phyloP scores from a whole-genome alignment of 2,329 filamentous ascomycete genomes.

The Paraconiothyrium brasiliense region DNA sequence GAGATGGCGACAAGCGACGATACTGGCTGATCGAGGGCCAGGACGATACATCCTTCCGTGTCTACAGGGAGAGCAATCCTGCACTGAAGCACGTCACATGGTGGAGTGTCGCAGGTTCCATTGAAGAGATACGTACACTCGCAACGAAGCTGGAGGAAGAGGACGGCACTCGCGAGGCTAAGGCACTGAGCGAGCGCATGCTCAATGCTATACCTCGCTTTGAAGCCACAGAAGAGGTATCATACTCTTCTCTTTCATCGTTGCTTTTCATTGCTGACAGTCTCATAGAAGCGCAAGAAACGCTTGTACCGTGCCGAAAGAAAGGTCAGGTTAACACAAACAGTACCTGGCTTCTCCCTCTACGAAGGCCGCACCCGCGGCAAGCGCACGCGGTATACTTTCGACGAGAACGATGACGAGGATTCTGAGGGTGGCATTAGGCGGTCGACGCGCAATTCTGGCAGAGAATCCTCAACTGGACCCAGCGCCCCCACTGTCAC shows the following conservation, averaged over 20 bases:
- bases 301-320: constrained; percentile 89
- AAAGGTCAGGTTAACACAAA: constrained; percentile 86
- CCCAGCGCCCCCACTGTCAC: constrained; percentile 73
- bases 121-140: constrained; percentile 82
- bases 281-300: constrained; percentile 82
- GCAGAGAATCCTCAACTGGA: constrained; percentile 77
- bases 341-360: constrained; percentile 87
- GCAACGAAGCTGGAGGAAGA: constrained; percentile 78
- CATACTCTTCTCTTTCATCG: not conserved
- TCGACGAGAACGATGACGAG: constrained; percentile 87
- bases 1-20: constrained; percentile 86
- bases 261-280: constrained; percentile 23
- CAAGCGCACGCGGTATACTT: constrained; percentile 96
- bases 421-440: constrained; percentile 72
- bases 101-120: constrained; percentile 91
- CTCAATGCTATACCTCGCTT: constrained; percentile 83
- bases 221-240: constrained; percentile 89
- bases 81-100: constrained; percentile 80
- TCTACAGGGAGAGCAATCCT: constrained; percentile 93
- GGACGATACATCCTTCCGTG: constrained; percentile 91
- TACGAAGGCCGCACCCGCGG: constrained; percentile 97
- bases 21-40: constrained; percentile 95
- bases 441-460: constrained; percentile 72
- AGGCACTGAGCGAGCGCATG: constrained; percentile 80
- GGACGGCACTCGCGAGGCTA: constrained; percentile 84